These are phyloP conservation scores for Solanum stenotomum DNA, from an alignment of 257 asterid genomes.

Conservation along the genomic window DNA sequence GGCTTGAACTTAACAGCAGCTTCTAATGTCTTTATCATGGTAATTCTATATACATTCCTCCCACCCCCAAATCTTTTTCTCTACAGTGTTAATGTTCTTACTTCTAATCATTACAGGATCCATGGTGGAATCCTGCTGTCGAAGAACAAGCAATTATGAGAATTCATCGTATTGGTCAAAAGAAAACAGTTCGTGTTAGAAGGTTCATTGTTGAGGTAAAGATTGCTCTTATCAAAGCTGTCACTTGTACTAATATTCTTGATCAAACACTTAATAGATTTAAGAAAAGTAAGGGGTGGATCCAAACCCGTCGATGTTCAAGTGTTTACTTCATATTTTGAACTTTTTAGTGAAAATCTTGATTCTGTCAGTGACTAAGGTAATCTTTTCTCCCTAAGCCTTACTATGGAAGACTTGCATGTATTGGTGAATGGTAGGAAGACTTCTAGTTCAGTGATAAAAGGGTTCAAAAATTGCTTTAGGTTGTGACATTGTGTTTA, in stretches of 20 bases:
- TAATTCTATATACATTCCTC: neutral
- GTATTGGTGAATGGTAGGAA: neutral
- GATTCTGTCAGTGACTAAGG: accelerated
- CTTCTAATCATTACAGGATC: slow-evolving; percentile 37
- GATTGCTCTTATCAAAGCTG: neutral
- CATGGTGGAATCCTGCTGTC: slow-evolving; percentile 98
- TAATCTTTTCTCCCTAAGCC: neutral
- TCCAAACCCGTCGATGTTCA: neutral
- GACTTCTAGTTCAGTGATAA: neutral
- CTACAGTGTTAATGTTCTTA: neutral
- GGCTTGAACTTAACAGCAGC: slow-evolving; percentile 87
- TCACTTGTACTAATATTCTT: neutral
- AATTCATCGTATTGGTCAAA: slow-evolving; percentile 82
- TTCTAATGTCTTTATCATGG: slow-evolving; percentile 79
- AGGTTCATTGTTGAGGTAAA: slow-evolving; percentile 78
- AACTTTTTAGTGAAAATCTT: neutral
- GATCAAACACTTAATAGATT: neutral
- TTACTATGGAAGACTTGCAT: neutral
- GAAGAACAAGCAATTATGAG: slow-evolving; percentile 95
- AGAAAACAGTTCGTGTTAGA: slow-evolving; percentile 64
- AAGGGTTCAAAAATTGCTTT: neutral
- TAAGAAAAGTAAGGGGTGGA: neutral
- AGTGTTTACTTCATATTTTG: neutral
- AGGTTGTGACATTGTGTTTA: neutral
- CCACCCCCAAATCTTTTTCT: neutral